Percentiles rank a stretch among this genome's conserved stretches.
Conservation (phyloP, 768 basidiomycete species). For the Mycena rosella region DNA sequence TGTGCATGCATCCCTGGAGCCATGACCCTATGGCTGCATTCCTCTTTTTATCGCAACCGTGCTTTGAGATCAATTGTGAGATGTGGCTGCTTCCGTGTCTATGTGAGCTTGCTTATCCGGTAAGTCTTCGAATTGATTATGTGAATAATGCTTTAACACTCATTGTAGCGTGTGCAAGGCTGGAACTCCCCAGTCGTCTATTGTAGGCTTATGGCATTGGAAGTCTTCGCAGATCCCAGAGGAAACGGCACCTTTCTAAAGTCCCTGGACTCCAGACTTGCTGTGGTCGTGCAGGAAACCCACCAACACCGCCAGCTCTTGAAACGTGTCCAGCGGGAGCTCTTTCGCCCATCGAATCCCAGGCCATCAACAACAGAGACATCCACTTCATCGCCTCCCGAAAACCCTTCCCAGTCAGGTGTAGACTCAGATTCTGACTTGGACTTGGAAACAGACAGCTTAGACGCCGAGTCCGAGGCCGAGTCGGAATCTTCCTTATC, state of each 20-base stretch:
- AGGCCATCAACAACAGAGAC: no score
- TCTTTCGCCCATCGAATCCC: no score
- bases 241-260: background rate
- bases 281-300: background rate
- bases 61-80: conserved; percentile 4
- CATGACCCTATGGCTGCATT: conserved; percentile 5
- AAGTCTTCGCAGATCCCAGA: background rate
- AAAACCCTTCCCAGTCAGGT: no score
- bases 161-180: background rate
- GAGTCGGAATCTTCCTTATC: no score
- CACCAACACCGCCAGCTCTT: background rate
- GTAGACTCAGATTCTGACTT: no score
- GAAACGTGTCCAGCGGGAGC: background rate
- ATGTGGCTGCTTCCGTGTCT: conserved; percentile 3
- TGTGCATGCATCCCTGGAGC: conserved; percentile 1
- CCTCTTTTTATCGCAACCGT: background rate
- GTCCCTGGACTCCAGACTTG: background rate
- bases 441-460: no score
- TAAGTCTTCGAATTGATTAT: no score
- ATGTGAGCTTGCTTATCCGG: background rate
- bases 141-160: no score
- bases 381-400: no score
- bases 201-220: background rate
- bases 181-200: background rate
- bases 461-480: no score